Percentiles rank a stretch among this genome's conserved stretches.
phyloP scores from a whole-genome alignment of 257 asterid genomes.

The Catharanthus roseus region DNA sequence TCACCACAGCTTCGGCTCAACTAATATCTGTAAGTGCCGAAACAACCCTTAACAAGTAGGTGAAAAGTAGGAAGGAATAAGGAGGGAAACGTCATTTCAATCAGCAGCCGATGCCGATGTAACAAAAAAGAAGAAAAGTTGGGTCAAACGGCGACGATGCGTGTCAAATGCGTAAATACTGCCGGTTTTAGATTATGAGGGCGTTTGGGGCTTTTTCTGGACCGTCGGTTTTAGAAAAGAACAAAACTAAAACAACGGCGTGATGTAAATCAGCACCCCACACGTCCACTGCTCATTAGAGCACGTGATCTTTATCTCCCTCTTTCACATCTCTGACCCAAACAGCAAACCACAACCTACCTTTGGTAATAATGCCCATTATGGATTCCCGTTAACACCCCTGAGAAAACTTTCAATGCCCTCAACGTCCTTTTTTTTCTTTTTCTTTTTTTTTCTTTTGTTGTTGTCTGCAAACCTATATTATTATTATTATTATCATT shows the following conservation, averaged over 20 bases:
- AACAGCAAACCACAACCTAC: neutral
- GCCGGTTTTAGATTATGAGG: neutral
- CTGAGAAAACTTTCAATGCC: neutral
- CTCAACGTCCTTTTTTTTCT: too few relatives aligned
- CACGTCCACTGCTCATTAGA: conserved; percentile 8
- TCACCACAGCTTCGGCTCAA: neutral
- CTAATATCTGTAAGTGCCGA: neutral
- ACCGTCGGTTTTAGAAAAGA: conserved; percentile 3
- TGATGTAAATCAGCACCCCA: conserved; percentile 3
- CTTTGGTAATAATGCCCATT: neutral
- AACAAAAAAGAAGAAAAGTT: conserved; percentile 17
- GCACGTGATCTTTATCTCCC: conserved; percentile 8
- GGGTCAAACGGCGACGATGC: conserved; percentile 20
- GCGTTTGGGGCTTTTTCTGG: neutral
- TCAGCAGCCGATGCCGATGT: neutral
- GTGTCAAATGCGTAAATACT: conserved; percentile 17
- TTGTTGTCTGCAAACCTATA: too few relatives aligned
- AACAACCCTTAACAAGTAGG: conserved; percentile 9
- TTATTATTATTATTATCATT: too few relatives aligned
- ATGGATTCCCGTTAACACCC: neutral
- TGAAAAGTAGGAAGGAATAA: neutral
- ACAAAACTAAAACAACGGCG: conserved; percentile 1
- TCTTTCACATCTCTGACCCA: conserved; percentile 18
- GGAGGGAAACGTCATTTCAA: conserved; percentile 14
- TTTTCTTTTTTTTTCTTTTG: neutral